Evolutionary conservation across 257 asterid species (phyloP), one percentile per base, ranked within the genome.

Genomic region (Buddleja alternifolia): DNA sequence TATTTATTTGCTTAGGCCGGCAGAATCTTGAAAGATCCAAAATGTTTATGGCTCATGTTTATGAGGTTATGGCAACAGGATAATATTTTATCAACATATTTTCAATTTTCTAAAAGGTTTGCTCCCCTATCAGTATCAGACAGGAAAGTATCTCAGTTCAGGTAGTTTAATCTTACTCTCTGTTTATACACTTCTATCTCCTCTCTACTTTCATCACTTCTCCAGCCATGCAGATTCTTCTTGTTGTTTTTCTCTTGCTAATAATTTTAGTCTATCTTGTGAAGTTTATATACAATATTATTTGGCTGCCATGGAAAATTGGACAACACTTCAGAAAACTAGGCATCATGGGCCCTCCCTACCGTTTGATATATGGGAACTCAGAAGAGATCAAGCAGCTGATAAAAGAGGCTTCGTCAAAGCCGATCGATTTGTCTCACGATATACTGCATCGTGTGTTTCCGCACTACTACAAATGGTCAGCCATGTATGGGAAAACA

Each of bases 391-490:
- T 51, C 15, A 10, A 3, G 2, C 57, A 11, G 7, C 72, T 82
- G 78, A 78, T 69, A 36, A 79, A 77, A 51, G 70, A 56, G 63
- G 88, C 84, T 17, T 77, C 76, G 53, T 67, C 82, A 19, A 78
- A 14, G 40, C 78, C 81, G 1, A 63, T 54, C 19, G 60, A 7
- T 17, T 19, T 77, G 47, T 66, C 40, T 6, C 84, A 83, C 39
- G 78, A 73, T 19, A 66, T 83, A 54, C 66, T 76, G 19, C 76
- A 72, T 6, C 70, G 77, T 24, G 88, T 75, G 50, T 57, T 65
- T 53, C 84, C 88, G 6, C 84, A 83, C 44, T 80, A 83, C 67
- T 37, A 75, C 61, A 73, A 63, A 29, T 83, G 88, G 88, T 83
- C 88, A 16, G 59, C 52, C 73, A 53, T 61, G 41, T 81, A 78